phyloP scores from a whole-genome alignment of 495 filamentous ascomycete species.

The Neurospora sp. region DNA sequence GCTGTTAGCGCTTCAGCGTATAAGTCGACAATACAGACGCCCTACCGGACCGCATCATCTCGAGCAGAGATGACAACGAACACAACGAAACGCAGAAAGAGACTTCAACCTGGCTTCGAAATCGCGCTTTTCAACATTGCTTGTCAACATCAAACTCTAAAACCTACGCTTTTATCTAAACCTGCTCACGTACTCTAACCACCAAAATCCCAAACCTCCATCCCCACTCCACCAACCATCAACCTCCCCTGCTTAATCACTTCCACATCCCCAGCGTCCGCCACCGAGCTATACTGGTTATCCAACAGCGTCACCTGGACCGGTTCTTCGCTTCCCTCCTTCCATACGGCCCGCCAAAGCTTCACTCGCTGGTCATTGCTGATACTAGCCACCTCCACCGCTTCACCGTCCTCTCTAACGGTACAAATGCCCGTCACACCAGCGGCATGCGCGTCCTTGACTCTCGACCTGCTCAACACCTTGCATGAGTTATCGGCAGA shows the following conservation, averaged over 20 bases:
- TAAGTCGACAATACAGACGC: background rate
- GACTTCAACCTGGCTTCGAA: background rate
- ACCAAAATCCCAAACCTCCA: conserved; percentile 16
- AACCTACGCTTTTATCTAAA: background rate
- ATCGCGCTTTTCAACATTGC: background rate
- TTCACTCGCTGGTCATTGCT: conserved; percentile 79
- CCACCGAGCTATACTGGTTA: conserved; percentile 52
- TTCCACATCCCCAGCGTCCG: conserved; percentile 40
- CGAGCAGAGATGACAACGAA: background rate
- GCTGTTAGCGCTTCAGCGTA: background rate
- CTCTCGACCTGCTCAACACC: conserved; percentile 36
- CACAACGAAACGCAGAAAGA: background rate
- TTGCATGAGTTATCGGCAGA: conserved; percentile 1
- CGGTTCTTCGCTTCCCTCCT: background rate
- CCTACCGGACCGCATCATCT: background rate
- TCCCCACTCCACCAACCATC: conserved; percentile 15
- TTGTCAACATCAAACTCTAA: background rate
- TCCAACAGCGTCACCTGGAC: conserved; percentile 34
- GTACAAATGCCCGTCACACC: conserved; percentile 60
- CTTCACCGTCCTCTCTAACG: conserved; percentile 18
- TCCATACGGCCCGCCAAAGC: conserved; percentile 46
- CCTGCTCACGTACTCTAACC: background rate
- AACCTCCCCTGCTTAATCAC: conserved; percentile 15
- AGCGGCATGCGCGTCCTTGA: conserved; percentile 69
- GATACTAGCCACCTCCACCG: conserved; percentile 42